A percentile compares a stretch with the other conserved stretches of the same genome.
Conservation (phyloP, 2,329 filamentous ascomycete genomes). For the Penicillium sp. region DNA sequence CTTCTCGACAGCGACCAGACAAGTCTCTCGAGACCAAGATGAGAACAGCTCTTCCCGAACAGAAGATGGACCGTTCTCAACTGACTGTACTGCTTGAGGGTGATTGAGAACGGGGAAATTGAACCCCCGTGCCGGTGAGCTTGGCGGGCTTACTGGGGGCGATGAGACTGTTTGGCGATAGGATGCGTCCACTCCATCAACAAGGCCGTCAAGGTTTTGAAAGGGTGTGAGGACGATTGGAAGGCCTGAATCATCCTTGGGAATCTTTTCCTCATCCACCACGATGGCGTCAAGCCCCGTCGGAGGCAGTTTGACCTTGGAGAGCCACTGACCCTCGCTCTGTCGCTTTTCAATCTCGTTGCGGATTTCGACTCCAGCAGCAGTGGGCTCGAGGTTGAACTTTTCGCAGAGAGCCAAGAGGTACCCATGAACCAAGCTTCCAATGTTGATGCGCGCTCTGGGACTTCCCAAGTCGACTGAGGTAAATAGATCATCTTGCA, state of each 20-base stretch:
- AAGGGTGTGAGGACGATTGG: constrained; percentile 62
- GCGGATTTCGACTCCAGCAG: constrained; percentile 64
- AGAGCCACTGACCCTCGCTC: constrained; percentile 71
- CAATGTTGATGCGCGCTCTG: constrained; percentile 69
- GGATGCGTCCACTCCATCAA: constrained; percentile 66
- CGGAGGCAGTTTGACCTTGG: constrained; percentile 66
- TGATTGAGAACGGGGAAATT: constrained; percentile 57
- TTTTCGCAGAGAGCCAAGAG: constrained; percentile 73
- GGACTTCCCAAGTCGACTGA: constrained; percentile 39
- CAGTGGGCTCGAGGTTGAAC: constrained; percentile 68
- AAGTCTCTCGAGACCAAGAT: constrained; percentile 73
- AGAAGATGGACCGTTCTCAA: constrained; percentile 54
- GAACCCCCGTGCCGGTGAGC: constrained; percentile 62
- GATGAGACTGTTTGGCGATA: constrained; percentile 61
- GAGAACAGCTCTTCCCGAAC: constrained; percentile 71
- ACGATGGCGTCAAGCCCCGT: constrained; percentile 58
- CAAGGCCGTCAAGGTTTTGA: constrained; percentile 64
- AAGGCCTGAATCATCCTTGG: constrained; percentile 40
- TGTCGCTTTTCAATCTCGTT: constrained; percentile 71
- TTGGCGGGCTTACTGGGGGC: constrained; percentile 63
- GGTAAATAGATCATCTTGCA: constrained; percentile 71
- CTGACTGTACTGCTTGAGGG: constrained; percentile 34
- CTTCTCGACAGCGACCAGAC: constrained; percentile 61
- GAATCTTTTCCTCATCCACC: constrained; percentile 41
- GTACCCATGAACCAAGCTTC: constrained; percentile 82